Percentiles rank a stretch among this genome's conserved stretches.
These are phyloP conservation scores for Candida dajiaensis DNA, from an alignment of 805 yeast species.

Conservation along the genomic window DNA sequence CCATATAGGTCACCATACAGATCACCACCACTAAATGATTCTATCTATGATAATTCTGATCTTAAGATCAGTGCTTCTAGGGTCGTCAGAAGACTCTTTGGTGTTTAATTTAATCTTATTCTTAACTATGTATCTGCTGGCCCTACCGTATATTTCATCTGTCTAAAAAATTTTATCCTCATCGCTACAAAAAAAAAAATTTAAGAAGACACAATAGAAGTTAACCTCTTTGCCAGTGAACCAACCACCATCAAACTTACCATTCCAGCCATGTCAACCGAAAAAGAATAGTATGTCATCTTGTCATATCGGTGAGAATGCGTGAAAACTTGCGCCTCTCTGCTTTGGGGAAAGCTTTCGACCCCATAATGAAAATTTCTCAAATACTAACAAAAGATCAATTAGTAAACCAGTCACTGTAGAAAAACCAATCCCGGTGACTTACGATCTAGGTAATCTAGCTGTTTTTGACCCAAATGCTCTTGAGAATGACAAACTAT, in stretches of 20 bases:
- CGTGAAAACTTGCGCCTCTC: background rate
- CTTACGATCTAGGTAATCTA: conserved; percentile 84
- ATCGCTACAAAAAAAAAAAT: conserved; percentile 5
- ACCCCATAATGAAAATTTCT: background rate
- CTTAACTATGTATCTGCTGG: too few species aligned
- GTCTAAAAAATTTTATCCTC: conserved; percentile 10
- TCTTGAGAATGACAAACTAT: conserved; percentile 55
- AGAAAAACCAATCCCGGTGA: conserved; percentile 84
- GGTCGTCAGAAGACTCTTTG: conserved; percentile 20
- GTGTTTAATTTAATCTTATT: conserved; percentile 12
- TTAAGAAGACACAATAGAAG: background rate
- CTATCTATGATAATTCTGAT: background rate
- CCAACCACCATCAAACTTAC: too few species aligned
- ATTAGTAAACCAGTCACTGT: conserved; percentile 73
- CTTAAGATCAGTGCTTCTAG: conserved; percentile 13
- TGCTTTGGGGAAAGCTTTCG: background rate
- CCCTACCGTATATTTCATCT: background rate
- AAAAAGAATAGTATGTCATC: conserved; percentile 5
- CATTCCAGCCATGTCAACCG: conserved; percentile 2
- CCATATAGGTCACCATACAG: background rate
- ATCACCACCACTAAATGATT: conserved; percentile 4
- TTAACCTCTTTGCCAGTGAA: too few species aligned
- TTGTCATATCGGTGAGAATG: background rate
- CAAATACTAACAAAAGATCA: conserved; percentile 2
- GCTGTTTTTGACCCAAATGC: conserved; percentile 90